Percentiles rank a stretch among this genome's conserved stretches.
phyloP scores from a whole-genome alignment of 495 filamentous ascomycete genomes.

The Penicillium paxilli region DNA sequence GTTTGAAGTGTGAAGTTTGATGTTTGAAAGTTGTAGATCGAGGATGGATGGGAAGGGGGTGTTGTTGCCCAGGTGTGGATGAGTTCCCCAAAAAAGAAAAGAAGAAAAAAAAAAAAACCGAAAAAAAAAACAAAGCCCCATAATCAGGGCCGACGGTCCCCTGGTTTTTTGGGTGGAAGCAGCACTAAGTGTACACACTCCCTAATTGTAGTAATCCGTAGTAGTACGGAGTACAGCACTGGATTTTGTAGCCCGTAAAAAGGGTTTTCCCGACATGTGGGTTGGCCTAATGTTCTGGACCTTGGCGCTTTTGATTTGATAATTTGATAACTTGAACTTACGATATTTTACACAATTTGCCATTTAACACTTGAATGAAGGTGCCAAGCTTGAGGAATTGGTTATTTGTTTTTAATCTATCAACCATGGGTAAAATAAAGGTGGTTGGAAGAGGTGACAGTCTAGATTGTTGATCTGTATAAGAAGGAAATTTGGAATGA shows the following conservation, averaged over 20 bases:
- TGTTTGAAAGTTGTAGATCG: too few species aligned
- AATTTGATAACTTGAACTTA: too few species aligned
- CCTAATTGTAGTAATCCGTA: too few species aligned
- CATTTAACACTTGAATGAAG: neutral
- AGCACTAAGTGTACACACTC: neutral
- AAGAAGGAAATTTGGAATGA: too few species aligned
- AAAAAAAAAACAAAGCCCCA: neutral
- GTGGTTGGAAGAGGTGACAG: neutral
- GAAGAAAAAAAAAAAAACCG: too few species aligned
- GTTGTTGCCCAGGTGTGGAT: too few species aligned
- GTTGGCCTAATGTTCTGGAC: slow-evolving; percentile 5
- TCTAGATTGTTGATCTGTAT: slow-evolving; percentile 16
- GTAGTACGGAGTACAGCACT: neutral
- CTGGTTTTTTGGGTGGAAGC: neutral
- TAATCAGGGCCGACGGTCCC: neutral
- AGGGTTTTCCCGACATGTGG: slow-evolving; percentile 3
- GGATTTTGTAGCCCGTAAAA: neutral
- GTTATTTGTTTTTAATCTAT: slow-evolving; percentile 2
- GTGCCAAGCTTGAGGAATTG: slow-evolving; percentile 24
- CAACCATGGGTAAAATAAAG: neutral
- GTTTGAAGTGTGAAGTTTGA: neutral
- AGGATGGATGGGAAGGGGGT: neutral
- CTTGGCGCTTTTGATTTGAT: slow-evolving; percentile 12
- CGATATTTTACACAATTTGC: too few species aligned
- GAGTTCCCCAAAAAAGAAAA: too few species aligned